These are phyloP conservation scores for Tardiomyces blankii DNA, from an alignment of 1,139 yeast genomes.

Conservation along the genomic window DNA sequence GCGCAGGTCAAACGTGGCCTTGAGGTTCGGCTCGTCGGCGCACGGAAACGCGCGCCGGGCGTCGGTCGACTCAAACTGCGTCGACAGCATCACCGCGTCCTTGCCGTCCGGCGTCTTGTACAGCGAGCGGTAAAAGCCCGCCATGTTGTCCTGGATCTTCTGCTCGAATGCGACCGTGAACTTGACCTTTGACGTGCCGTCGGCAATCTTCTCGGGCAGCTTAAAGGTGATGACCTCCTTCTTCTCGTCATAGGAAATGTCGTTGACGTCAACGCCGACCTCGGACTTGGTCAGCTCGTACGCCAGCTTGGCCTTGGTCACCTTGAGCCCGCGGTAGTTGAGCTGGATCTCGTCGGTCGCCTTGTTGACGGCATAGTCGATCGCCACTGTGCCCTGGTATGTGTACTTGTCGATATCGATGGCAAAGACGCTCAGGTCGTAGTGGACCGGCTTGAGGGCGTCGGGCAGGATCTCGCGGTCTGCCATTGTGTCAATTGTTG, in stretches of 20 bases:
- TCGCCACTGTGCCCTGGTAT: constrained; percentile 54
- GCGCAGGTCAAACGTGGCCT: constrained; percentile 59
- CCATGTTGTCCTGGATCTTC: constrained; percentile 62
- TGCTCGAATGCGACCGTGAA: constrained; percentile 57
- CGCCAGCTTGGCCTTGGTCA: constrained; percentile 15
- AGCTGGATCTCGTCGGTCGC: constrained; percentile 40
- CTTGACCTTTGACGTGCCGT: constrained; percentile 30
- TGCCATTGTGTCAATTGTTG: background rate
- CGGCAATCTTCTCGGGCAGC: constrained; percentile 39
- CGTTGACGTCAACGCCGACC: constrained; percentile 8
- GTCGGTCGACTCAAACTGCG: constrained; percentile 81
- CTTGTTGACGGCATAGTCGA: constrained; percentile 54
- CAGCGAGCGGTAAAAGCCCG: constrained; percentile 72
- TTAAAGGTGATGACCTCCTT: constrained; percentile 55
- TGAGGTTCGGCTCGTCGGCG: constrained; percentile 68
- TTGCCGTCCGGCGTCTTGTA: constrained; percentile 52
- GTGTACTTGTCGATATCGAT: constrained; percentile 64
- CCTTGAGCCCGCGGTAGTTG: constrained; percentile 55
- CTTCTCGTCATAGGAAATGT: constrained; percentile 27
- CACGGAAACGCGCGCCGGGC: constrained; percentile 81
- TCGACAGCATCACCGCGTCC: constrained; percentile 56
- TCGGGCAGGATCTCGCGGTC: constrained; percentile 47
- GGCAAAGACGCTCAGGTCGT: constrained; percentile 52
- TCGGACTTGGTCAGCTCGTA: background rate
- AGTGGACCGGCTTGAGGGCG: constrained; percentile 62